These are phyloP conservation scores for Acorus gramineus DNA, from an alignment of 106 monocot species.

Conservation along the genomic window DNA sequence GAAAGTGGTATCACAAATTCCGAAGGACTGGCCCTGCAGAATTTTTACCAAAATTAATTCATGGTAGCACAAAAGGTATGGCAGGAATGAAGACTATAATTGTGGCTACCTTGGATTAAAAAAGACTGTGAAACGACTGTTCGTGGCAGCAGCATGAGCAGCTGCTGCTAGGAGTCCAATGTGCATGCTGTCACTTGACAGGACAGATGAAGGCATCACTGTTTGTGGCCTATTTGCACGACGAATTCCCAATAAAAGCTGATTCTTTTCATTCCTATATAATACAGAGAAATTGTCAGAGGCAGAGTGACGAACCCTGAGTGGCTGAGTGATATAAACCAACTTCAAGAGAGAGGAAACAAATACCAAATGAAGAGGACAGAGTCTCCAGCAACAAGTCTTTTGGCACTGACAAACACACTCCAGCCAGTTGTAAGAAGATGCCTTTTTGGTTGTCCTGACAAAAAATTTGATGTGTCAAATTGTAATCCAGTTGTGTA, in stretches of 20 bases:
- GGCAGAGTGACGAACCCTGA: neutral
- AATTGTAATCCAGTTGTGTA: neutral
- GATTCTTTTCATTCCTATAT: conserved; percentile 90
- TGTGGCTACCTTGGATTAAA: conserved; percentile 83
- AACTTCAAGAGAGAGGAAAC: neutral
- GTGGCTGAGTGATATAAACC: too few species aligned
- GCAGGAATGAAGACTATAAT: neutral
- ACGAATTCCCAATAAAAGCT: conserved; percentile 84
- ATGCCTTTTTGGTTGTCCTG: conserved; percentile 98
- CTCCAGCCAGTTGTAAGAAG: conserved; percentile 99
- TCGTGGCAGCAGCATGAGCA: conserved; percentile 93
- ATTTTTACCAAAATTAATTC: neutral
- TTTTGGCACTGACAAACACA: conserved; percentile 92
- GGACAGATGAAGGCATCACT: conserved; percentile 85
- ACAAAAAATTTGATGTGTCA: conserved; percentile 1
- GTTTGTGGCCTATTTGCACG: conserved; percentile 77
- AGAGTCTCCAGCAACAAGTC: conserved; percentile 95
- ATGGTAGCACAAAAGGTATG: neutral
- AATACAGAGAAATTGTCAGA: conserved; percentile 2
- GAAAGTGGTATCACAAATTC: conserved; percentile 94
- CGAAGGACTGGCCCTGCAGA: conserved; percentile 72
- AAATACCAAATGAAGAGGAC: conserved; percentile 89
- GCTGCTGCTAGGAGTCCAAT: conserved; percentile 97
- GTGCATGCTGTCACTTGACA: conserved; percentile 99
- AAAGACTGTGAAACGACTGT: conserved; percentile 91